A percentile compares a stretch with the other conserved stretches of the same genome.
Conservation (phyloP, 495 filamentous ascomycete genomes). For the Hamigera avellanea region DNA sequence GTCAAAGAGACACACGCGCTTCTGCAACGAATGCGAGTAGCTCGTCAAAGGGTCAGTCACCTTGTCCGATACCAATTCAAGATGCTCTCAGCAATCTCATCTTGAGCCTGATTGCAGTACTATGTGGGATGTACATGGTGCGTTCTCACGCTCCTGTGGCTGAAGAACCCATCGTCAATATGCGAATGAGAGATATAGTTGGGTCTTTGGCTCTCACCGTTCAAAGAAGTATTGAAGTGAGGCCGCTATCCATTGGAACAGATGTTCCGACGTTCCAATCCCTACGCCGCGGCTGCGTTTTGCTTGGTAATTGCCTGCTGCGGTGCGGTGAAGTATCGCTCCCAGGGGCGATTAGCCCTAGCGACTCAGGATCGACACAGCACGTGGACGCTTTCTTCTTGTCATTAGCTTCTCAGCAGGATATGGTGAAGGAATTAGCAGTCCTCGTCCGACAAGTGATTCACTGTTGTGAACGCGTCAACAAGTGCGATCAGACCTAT, state of each 20-base stretch:
- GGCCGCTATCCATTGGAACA: constrained; percentile 1
- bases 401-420: constrained; percentile 17
- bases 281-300: constrained; percentile 25
- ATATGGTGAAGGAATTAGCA: constrained; percentile 26
- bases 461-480: constrained; percentile 19
- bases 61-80: constrained; percentile 29
- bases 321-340: constrained; percentile 16
- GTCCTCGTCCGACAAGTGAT: constrained; percentile 25
- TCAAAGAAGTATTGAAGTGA: constrained; percentile 14
- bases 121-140: constrained; percentile 33
- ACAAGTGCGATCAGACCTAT: constrained; percentile 12
- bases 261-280: constrained; percentile 12
- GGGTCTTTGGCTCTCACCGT: constrained; percentile 14
- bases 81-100: constrained; percentile 33
- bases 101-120: constrained; percentile 27
- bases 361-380: constrained; percentile 6
- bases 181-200: constrained; percentile 19
- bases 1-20: constrained; percentile 9
- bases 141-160: constrained; percentile 16
- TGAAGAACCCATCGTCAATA: constrained; percentile 6
- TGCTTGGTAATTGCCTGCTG: constrained; percentile 24
- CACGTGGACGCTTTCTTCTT: constrained; percentile 14
- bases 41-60: constrained; percentile 1
- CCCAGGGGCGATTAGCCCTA: constrained; percentile 1
- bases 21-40: constrained; percentile 4